Conservation (phyloP, 2,329 filamentous ascomycete genomes). For the Pestalotiopsis fici region DNA sequence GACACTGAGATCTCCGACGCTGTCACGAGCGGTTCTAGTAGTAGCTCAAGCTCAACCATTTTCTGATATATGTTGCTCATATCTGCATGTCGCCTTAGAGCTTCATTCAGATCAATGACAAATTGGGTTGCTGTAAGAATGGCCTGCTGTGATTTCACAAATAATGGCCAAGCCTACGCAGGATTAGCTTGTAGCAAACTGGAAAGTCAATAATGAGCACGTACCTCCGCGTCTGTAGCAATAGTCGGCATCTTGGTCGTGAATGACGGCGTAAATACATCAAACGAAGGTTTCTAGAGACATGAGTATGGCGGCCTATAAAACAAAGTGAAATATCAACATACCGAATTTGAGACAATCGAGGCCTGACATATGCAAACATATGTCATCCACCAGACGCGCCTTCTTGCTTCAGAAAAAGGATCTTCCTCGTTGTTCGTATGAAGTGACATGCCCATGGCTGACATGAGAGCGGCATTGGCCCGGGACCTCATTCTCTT, state of each 20-base stretch:
- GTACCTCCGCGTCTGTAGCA: constrained; percentile 40
- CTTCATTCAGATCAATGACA: constrained; percentile 47
- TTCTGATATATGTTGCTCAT: constrained; percentile 40
- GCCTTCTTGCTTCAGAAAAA: constrained; percentile 45
- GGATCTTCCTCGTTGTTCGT: constrained; percentile 36
- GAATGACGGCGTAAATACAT: constrained; percentile 43
- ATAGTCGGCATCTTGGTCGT: constrained; percentile 44
- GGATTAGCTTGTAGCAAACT: constrained; percentile 13
- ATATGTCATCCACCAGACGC: constrained; percentile 58
- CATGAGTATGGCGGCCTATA: constrained; percentile 3
- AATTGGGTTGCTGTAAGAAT: constrained; percentile 49
- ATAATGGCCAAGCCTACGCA: constrained; percentile 41
- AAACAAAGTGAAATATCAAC: constrained; percentile 11
- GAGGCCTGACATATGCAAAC: constrained; percentile 50
- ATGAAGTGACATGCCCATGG: constrained; percentile 47
- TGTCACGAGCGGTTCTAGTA: constrained; percentile 37
- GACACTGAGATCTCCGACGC: constrained; percentile 36
- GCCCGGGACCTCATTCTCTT: constrained; percentile 52
- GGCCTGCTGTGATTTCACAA: constrained; percentile 47
- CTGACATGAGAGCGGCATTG: constrained; percentile 46
- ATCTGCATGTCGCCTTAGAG: constrained; percentile 35
- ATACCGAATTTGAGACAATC: constrained; percentile 51
- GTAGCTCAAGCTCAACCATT: constrained; percentile 41
- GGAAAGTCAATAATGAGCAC: constrained; percentile 8
- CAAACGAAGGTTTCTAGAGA: constrained; percentile 41